Percentiles rank a stretch among this genome's conserved stretches.
phyloP scores from a whole-genome alignment of 2,329 filamentous ascomycete genomes.

The Aureobasidium mangrovei region DNA sequence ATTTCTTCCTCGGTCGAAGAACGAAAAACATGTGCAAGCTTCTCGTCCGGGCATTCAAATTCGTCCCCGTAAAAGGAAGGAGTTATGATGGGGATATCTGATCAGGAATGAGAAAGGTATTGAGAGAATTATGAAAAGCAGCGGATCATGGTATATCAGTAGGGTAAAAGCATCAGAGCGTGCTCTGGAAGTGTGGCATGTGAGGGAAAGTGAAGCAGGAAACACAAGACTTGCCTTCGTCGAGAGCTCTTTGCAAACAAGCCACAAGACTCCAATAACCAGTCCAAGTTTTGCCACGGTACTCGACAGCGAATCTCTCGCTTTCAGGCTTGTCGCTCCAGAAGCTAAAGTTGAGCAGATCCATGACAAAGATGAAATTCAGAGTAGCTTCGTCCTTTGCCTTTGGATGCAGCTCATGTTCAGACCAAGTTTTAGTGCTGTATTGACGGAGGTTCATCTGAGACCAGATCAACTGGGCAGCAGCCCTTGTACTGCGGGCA shows the following conservation, averaged over 20 bases:
- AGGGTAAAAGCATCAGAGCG: no score
- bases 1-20: constrained; percentile 82
- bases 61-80: constrained; percentile 79
- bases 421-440: constrained; percentile 76
- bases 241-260: constrained; percentile 72
- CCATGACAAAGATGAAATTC: constrained; percentile 95
- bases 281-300: constrained; percentile 73
- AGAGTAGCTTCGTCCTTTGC: constrained; percentile 62
- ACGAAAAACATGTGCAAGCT: constrained; percentile 70
- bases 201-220: neutral
- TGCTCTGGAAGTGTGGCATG: neutral
- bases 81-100: constrained; percentile 79
- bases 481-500: constrained; percentile 70
- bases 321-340: constrained; percentile 68
- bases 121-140: neutral
- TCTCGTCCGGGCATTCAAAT: constrained; percentile 57
- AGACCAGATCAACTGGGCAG: constrained; percentile 67
- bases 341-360: constrained; percentile 88
- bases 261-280: constrained; percentile 95
- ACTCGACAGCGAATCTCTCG: constrained; percentile 74
- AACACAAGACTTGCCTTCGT: constrained; percentile 56
- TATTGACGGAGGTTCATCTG: constrained; percentile 80
- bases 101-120: neutral
- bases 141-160: neutral
- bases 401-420: constrained; percentile 84